Conservation (phyloP, 768 basidiomycete genomes). For the Suillus subaureus region DNA sequence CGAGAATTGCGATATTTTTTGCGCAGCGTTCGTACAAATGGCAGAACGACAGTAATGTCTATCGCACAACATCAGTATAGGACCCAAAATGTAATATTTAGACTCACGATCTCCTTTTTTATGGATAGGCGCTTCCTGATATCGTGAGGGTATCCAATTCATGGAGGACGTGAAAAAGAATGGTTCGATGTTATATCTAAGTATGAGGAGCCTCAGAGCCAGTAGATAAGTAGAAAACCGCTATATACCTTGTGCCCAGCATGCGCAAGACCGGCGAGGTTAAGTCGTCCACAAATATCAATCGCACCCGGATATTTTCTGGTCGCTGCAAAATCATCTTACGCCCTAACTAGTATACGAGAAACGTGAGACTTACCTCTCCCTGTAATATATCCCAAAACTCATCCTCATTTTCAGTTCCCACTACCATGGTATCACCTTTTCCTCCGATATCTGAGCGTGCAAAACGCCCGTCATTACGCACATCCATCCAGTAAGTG, state of each 20-base stretch:
- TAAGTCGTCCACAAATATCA: constrained; percentile 53
- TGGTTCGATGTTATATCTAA: constrained; percentile 57
- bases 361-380: constrained; percentile 34
- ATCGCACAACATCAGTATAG: constrained; percentile 3
- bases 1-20: constrained; percentile 15
- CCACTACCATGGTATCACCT: neutral
- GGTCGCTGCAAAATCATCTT: constrained; percentile 34
- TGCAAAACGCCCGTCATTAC: constrained; percentile 15
- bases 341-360: neutral
- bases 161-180: constrained; percentile 67
- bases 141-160: constrained; percentile 71
- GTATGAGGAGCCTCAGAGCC: neutral
- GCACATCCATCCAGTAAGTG: constrained; percentile 29
- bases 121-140: constrained; percentile 48
- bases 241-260: constrained; percentile 53
- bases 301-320: constrained; percentile 43
- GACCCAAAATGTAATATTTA: constrained; percentile 1
- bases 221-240: neutral
- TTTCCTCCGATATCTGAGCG: neutral
- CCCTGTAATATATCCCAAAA: constrained; percentile 39
- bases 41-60: constrained; percentile 61
- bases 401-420: constrained; percentile 17
- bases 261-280: constrained; percentile 55
- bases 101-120: constrained; percentile 54
- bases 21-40: constrained; percentile 48